Evolutionary conservation across 2,329 filamentous ascomycete species (phyloP), one percentile per base, ranked within the genome.

Genomic region (Microcyclospora tardicrescens): DNA sequence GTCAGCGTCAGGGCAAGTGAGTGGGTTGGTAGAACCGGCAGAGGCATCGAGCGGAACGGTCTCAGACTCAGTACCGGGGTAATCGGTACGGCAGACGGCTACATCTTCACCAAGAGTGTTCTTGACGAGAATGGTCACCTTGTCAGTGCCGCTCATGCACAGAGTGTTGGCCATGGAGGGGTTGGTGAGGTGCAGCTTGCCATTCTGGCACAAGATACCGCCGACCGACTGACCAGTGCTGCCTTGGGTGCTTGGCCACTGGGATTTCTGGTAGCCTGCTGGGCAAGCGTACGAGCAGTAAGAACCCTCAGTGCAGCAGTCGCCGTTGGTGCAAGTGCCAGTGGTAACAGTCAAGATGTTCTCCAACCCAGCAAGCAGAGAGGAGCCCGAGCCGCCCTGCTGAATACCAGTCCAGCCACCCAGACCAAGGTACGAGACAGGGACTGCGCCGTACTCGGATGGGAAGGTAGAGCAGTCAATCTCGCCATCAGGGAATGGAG

Each of bases 221-320:
- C 91, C 91, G 39, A 95, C 72, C 16, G 87, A 94, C 68, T 96
- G 77, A 45, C 79, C 79, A 37, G 77, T 84, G 29, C 68, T 56
- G 40, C 89, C 91, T 67, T 96, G 91, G 28, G 72, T 69, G 1
- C 57, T 51, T 34, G 91, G 85, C 81, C 86, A 96, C 59, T 96
- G 89, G 2, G 81, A 73, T 74, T 95, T 95, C 61, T 91, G 78
- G 63, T 91, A 93, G 34, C 89, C 89, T 19, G 78, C 65, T n/a
- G 84, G 82, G 69, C 91, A 98, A 40, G 84, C 79, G 56, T 96
- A 96, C 2, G 87, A 93, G 71, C 89, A 95, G 71, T 87, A 86
- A 42, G 69, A 64, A 35, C 77, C 79, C 9, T 68, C 53, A 8
- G 53, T 59, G 65, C 84, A 89, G 43, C 61, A 62, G 12, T 74